Percentiles rank a stretch among this genome's conserved stretches.
Evolutionary conservation across 208 protist species (phyloP).

Genomic region (Crithidia brevicula): DNA sequence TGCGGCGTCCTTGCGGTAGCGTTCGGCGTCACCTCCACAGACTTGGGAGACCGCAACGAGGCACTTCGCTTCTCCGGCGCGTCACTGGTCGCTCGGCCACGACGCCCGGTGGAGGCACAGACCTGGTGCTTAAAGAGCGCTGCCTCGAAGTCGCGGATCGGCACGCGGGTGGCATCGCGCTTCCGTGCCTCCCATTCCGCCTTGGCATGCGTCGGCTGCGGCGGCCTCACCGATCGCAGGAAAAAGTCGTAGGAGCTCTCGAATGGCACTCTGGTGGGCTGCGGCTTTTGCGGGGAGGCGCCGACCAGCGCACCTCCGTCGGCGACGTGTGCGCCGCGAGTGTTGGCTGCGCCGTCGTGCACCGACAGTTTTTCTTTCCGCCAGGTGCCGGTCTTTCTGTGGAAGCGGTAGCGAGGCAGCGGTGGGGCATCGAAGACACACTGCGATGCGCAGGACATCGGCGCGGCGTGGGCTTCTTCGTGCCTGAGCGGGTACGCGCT

Average conservation of each 20-base stretch:
- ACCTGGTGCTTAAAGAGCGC: slow-evolving; percentile 21
- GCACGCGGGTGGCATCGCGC: slow-evolving; percentile 21
- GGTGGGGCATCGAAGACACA: slow-evolving; percentile 36
- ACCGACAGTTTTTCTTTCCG: slow-evolving; percentile 23
- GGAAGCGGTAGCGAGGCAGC: slow-evolving; percentile 52
- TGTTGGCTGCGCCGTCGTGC: not conserved
- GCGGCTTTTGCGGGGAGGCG: not conserved
- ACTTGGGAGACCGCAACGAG: not conserved
- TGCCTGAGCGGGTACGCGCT: too few relatives aligned
- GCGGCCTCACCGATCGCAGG: slow-evolving; percentile 39
- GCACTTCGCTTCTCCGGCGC: not conserved
- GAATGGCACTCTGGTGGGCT: slow-evolving; percentile 11
- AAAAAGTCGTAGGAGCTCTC: slow-evolving; percentile 79
- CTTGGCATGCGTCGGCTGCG: slow-evolving; percentile 10
- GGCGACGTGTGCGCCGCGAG: not conserved
- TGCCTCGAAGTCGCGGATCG: slow-evolving; percentile 48
- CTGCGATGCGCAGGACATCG: slow-evolving; percentile 13
- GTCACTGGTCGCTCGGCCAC: not conserved
- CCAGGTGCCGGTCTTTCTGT: slow-evolving; percentile 44
- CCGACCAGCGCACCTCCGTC: not conserved
- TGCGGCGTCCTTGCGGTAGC: slow-evolving; percentile 21
- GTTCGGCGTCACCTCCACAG: not conserved
- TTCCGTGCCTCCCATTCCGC: slow-evolving; percentile 20
- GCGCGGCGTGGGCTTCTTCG: too few relatives aligned
- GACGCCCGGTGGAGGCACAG: not conserved